phyloP scores from a whole-genome alignment of 768 basidiomycete species.

The Galerina sulciceps region DNA sequence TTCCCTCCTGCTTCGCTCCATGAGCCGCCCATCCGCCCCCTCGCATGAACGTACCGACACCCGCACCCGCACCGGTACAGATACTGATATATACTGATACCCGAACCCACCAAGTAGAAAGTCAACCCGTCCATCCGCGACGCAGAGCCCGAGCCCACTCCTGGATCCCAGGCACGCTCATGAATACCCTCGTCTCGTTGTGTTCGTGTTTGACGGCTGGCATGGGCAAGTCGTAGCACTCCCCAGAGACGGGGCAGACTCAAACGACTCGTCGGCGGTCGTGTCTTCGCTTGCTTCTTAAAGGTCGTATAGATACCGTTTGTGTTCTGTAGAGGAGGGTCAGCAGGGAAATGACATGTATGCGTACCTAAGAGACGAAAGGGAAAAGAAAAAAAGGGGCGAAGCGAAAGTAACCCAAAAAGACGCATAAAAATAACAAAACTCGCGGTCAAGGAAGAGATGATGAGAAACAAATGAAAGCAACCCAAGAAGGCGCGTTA shows the following conservation, averaged over 20 bases:
- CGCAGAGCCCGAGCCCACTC: conserved; percentile 39
- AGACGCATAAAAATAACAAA: too few relatives aligned
- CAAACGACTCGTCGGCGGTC: conserved; percentile 47
- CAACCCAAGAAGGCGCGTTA: too few relatives aligned
- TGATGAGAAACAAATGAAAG: too few relatives aligned
- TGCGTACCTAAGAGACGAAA: too few relatives aligned
- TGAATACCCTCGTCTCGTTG: conserved; percentile 42
- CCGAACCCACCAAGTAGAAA: conserved; percentile 3
- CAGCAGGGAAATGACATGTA: too few relatives aligned
- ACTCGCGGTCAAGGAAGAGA: too few relatives aligned
- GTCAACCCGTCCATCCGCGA: conserved; percentile 18
- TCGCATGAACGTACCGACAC: conserved; percentile 4
- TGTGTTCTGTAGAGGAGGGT: conserved; percentile 51
- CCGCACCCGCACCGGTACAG: too few relatives aligned
- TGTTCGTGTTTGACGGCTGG: conserved; percentile 41
- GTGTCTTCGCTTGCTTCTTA: conserved; percentile 48
- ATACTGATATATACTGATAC: too few relatives aligned
- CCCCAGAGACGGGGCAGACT: conserved; percentile 44
- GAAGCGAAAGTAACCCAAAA: background rate
- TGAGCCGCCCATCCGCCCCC: too few relatives aligned
- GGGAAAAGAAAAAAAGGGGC: background rate
- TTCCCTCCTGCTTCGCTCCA: too few relatives aligned
- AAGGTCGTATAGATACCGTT: conserved; percentile 64
- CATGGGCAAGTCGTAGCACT: conserved; percentile 54
- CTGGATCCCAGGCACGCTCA: conserved; percentile 34